Conservation (phyloP, 2,329 filamentous ascomycete genomes). For the Trichoderma sp. region DNA sequence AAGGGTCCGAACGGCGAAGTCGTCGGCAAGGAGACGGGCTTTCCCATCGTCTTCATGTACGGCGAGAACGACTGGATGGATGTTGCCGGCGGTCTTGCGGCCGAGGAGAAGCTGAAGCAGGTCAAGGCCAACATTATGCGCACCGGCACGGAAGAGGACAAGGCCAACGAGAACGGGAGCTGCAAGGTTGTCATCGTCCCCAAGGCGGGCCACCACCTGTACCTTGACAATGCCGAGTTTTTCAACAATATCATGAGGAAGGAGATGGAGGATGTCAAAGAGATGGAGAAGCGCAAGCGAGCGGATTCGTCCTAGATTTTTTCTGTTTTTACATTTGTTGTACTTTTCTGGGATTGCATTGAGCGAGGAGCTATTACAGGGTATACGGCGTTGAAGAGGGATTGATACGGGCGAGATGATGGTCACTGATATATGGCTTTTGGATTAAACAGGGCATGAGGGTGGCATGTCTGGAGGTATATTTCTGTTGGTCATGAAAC, state of each 20-base stretch:
- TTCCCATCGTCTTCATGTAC: constrained; percentile 92
- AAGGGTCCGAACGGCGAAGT: constrained; percentile 35
- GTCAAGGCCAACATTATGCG: constrained; percentile 63
- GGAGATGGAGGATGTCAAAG: constrained; percentile 56
- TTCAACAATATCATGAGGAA: constrained; percentile 58
- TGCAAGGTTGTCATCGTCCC: constrained; percentile 79
- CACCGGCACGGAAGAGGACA: constrained; percentile 67
- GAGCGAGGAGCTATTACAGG: constrained; percentile 1
- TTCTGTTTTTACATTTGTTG: neutral
- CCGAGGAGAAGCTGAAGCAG: constrained; percentile 75
- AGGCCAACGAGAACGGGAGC: constrained; percentile 71
- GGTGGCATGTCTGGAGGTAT: neutral
- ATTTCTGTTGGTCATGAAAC: neutral
- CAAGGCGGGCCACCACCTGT: constrained; percentile 62
- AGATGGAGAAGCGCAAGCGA: constrained; percentile 36
- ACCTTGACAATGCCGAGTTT: constrained; percentile 61
- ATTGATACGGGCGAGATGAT: neutral
- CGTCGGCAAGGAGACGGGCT: constrained; percentile 59
- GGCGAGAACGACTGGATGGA: constrained; percentile 99
- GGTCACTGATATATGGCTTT: neutral
- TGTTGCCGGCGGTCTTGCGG: constrained; percentile 77
- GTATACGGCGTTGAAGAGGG: constrained; percentile 24
- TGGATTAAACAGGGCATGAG: neutral
- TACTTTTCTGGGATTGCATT: neutral
- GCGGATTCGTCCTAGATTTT: constrained; percentile 13